Conservation (phyloP, 2,329 filamentous ascomycete species). For the Nakataea oryzae region DNA sequence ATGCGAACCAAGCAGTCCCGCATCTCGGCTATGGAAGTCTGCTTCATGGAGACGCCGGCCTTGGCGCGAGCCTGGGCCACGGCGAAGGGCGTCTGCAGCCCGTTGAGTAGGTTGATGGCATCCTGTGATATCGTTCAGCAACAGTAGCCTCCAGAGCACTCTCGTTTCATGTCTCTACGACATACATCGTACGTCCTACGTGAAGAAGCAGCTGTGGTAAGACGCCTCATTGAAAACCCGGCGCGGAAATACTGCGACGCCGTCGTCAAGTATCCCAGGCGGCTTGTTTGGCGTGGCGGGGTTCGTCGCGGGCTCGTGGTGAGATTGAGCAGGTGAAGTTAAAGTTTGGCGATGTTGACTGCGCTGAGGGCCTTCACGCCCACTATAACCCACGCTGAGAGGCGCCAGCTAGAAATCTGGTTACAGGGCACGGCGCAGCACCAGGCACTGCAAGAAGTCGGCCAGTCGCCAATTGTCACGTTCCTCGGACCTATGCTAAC, state of each 20-base stretch:
- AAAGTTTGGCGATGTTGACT: too few relatives aligned
- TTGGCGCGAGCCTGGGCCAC: slow-evolving; percentile 70
- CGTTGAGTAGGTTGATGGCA: slow-evolving; percentile 77
- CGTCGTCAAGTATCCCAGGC: neutral
- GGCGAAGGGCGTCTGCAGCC: slow-evolving; percentile 79
- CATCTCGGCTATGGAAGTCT: slow-evolving; percentile 65
- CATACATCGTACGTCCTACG: neutral
- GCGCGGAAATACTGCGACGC: neutral
- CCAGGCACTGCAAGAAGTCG: too few relatives aligned
- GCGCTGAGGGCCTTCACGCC: too few relatives aligned
- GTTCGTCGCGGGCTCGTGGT: neutral
- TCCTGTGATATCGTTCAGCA: slow-evolving; percentile 43
- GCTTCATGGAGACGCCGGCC: slow-evolving; percentile 61
- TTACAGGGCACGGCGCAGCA: too few relatives aligned
- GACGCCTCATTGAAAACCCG: neutral
- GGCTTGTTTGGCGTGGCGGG: too few relatives aligned
- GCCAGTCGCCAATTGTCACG: too few relatives aligned
- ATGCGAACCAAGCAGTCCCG: slow-evolving; percentile 64
- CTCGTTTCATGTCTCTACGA: neutral
- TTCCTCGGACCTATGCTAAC: too few relatives aligned
- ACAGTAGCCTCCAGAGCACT: too few relatives aligned
- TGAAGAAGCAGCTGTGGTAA: neutral
- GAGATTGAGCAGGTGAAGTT: too few relatives aligned
- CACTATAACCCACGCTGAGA: too few relatives aligned
- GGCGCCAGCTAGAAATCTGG: too few relatives aligned